Evolutionary conservation across 805 yeast genomes (phyloP).

Genomic region (Teunomyces panamensis): DNA sequence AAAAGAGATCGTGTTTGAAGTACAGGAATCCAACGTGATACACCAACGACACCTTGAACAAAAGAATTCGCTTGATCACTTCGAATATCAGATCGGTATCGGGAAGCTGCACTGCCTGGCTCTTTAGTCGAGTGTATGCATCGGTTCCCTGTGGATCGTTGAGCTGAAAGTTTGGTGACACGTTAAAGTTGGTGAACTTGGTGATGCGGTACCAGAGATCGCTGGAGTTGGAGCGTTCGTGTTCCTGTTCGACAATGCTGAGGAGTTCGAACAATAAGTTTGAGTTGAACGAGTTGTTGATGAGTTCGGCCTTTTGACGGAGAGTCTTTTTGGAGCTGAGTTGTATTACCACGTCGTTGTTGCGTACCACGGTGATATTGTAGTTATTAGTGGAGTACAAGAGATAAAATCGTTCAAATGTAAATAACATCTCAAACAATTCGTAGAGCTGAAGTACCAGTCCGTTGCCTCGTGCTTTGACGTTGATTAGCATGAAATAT

Average conservation of each 20-base stretch:
- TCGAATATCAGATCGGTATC: constrained; percentile 11
- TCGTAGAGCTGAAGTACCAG: constrained; percentile 24
- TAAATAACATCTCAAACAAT: constrained; percentile 28
- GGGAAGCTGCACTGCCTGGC: constrained; percentile 1
- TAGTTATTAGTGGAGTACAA: constrained; percentile 14
- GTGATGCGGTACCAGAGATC: constrained; percentile 5
- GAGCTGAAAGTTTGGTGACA: neutral
- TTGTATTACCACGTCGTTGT: constrained; percentile 12
- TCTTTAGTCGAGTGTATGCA: constrained; percentile 6
- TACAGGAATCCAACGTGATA: constrained; percentile 15
- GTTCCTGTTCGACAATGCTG: constrained; percentile 6
- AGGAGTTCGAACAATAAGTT: constrained; percentile 10
- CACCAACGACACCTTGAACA: constrained; percentile 21
- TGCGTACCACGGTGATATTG: constrained; percentile 10
- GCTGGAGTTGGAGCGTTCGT: neutral
- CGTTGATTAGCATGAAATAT: constrained; percentile 28
- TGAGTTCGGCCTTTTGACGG: constrained; percentile 5
- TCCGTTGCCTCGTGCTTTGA: constrained; percentile 19
- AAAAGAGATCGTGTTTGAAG: constrained; percentile 16
- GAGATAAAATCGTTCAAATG: constrained; percentile 23
- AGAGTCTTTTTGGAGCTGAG: constrained; percentile 7
- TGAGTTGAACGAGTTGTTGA: constrained; percentile 9
- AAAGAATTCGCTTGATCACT: constrained; percentile 12
- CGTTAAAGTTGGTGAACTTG: constrained; percentile 11
- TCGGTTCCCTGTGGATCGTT: neutral